Evolutionary conservation across 768 basidiomycete species (phyloP).

Genomic region (Lactarius psammicola): DNA sequence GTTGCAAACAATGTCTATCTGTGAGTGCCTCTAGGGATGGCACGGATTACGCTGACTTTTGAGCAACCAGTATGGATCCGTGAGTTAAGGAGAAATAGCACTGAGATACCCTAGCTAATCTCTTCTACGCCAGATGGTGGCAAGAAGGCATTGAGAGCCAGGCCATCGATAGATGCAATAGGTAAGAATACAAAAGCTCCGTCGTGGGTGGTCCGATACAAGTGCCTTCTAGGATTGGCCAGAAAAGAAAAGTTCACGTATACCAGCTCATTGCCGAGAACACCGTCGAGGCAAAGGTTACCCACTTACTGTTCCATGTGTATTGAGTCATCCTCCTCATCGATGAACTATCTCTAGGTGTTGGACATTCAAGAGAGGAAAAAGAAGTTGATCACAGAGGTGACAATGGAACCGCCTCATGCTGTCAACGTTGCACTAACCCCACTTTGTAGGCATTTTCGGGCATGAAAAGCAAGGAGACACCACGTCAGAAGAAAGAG

Average conservation of each 20-base stretch:
- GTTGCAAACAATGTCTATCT: constrained; percentile 85
- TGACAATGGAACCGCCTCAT: not conserved
- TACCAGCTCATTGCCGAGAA: constrained; percentile 89
- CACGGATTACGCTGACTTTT: not conserved
- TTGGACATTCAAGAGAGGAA: constrained; percentile 87
- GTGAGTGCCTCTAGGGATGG: constrained; percentile 42
- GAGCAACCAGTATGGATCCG: constrained; percentile 70
- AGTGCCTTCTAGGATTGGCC: constrained; percentile 56
- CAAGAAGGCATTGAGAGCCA: constrained; percentile 86
- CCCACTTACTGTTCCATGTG: not conserved
- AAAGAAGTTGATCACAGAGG: constrained; percentile 75
- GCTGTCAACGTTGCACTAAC: not conserved
- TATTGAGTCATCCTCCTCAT: not conserved
- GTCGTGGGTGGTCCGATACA: not conserved
- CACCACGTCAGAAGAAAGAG: constrained; percentile 71
- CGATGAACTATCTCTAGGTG: constrained; percentile 42
- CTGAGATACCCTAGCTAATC: not conserved
- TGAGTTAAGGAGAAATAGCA: constrained; percentile 43
- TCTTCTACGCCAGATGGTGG: constrained; percentile 61
- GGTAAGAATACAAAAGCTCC: constrained; percentile 36
- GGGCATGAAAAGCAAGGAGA: constrained; percentile 74
- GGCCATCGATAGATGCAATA: constrained; percentile 77
- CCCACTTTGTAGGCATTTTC: constrained; percentile 66
- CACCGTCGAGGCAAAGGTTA: constrained; percentile 81
- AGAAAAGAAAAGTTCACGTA: constrained; percentile 78